Evolutionary conservation across 148 eudicot genomes (phyloP).

Genomic region (Vaccinium vitisidaea): DNA sequence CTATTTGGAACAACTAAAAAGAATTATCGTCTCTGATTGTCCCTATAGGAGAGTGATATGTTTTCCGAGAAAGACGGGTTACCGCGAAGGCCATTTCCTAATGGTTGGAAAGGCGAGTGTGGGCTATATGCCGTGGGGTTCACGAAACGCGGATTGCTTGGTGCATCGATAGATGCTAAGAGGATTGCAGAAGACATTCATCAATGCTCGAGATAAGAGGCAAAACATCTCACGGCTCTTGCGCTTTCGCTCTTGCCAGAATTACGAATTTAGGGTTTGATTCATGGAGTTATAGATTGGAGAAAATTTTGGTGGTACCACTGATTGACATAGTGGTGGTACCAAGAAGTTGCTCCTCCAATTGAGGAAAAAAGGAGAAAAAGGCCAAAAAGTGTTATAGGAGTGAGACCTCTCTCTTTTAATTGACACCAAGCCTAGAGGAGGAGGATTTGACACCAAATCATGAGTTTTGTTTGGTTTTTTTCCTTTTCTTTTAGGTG

Average conservation of each 20-base stretch:
- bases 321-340: not conserved
- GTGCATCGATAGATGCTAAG: slow-evolving; percentile 66
- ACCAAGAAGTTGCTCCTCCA: slow-evolving; percentile 29
- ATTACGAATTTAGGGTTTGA: not conserved
- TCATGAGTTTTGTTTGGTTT: slow-evolving; percentile 18
- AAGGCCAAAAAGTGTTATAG: not conserved
- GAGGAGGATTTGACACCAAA: slow-evolving; percentile 9
- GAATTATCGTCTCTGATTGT: not conserved
- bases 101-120: slow-evolving; percentile 77
- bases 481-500: slow-evolving; percentile 4
- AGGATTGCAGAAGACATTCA: slow-evolving; percentile 58
- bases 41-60: slow-evolving; percentile 53
- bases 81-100: slow-evolving; percentile 57
- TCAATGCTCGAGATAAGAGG: slow-evolving; percentile 37
- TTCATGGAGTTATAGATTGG: slow-evolving; percentile 11
- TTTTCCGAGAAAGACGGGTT: slow-evolving; percentile 67
- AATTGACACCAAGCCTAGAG: slow-evolving; percentile 16
- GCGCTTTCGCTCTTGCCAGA: slow-evolving; percentile 13
- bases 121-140: slow-evolving; percentile 75
- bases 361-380: slow-evolving; percentile 21
- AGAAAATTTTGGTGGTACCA: slow-evolving; percentile 28
- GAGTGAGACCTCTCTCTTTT: slow-evolving; percentile 9
- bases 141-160: slow-evolving; percentile 70
- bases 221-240: slow-evolving; percentile 29
- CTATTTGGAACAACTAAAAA: slow-evolving; percentile 9